Evolutionary conservation across 2,329 filamentous ascomycete species (phyloP), one percentile per base, ranked within the genome.

Genomic region (Alternaria sp.): DNA sequence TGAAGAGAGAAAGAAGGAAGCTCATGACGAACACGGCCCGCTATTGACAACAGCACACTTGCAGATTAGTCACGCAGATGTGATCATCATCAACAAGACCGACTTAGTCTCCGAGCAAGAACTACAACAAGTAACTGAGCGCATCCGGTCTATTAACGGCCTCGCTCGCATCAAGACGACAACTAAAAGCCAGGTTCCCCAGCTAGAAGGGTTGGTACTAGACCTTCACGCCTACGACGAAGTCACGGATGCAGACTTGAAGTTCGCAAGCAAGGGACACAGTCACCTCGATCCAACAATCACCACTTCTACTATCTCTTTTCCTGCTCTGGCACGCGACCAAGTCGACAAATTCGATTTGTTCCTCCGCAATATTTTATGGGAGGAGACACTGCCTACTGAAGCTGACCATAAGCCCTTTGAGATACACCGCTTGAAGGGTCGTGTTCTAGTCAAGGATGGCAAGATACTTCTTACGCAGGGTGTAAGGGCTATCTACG

Each of bases 41-140:
- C 80, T 93, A 8, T 87, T 97, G 79, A 97, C 94, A 0, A 97
- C 92, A 3, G 95, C 95, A 0, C 95, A 99, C 78, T 86, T 98
- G 48, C 95, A 99, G 73, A 96, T 99, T 61, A 97, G 93, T 1
- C 94, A 99, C 72, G 95, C 95, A 7, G 95, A 99, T 79, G 93
- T 98, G 8, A 87, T 99, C 44, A 88, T 99, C 39, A 87, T 99
- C 69, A 99, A 99, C 81, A 99, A 99, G 78, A 85, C 89, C 3
- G 95, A 99, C 74, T 83, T 97, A 4, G 93, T 98, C 4, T 87
- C 85, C 6, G 76, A 85, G 1, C 81, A 86, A 7, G 88, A 97
- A 70, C 84, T 98, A 1, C 79, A 87, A n/a, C 79, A 75, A 0
- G 91, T 97, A 7, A 85, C 84, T 63, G 83, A 86, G 16, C 87